Conservation (phyloP, 805 yeast species). For the Kregervanrija delftensis region DNA sequence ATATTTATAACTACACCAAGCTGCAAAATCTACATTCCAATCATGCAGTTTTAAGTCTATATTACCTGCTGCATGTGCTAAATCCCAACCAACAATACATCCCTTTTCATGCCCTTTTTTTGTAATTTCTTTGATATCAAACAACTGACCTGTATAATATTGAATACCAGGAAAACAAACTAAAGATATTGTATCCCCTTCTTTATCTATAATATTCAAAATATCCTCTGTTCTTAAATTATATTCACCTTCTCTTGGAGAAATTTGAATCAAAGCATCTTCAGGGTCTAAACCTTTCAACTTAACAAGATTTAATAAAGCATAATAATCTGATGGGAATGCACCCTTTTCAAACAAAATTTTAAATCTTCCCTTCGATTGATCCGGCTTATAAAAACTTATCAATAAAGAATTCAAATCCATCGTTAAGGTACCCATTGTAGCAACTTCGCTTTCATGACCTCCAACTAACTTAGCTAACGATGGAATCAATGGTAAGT, state of each 20-base stretch:
- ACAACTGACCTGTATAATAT: conserved; percentile 85
- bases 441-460: conserved; percentile 66
- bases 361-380: conserved; percentile 43
- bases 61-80: conserved; percentile 93
- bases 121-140: conserved; percentile 72
- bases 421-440: conserved; percentile 80
- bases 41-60: conserved; percentile 71
- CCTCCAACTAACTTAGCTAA: conserved; percentile 78
- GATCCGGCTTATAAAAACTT: conserved; percentile 64
- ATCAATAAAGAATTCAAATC: conserved; percentile 70
- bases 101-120: conserved; percentile 43
- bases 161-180: conserved; percentile 85
- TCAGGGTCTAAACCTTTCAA: conserved; percentile 47
- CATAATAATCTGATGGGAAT: conserved; percentile 89
- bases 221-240: conserved; percentile 59
- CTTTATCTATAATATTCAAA: conserved; percentile 42
- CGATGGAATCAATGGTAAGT: conserved; percentile 63
- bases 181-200: conserved; percentile 59
- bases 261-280: conserved; percentile 55
- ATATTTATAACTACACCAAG: conserved; percentile 91
- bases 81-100: conserved; percentile 82
- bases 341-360: conserved; percentile 82
- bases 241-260: conserved; percentile 53
- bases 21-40: conserved; percentile 91
- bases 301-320: conserved; percentile 65